Evolutionary conservation across 1,139 yeast genomes (phyloP), one percentile per base, ranked within the genome.

Genomic region (Saccharomyces hybrid): DNA sequence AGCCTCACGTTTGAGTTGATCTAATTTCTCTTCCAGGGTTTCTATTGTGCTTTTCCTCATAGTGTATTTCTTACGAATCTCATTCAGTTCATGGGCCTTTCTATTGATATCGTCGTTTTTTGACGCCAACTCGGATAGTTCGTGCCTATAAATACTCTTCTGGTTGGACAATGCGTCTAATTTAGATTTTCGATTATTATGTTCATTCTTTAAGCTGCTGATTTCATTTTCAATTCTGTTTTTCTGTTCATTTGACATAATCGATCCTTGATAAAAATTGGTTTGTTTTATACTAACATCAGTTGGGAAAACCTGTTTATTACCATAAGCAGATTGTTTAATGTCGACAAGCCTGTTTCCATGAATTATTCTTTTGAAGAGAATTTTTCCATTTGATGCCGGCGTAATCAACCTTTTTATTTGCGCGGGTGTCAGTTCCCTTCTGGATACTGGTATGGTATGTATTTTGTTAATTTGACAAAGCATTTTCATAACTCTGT

Each of bases 401-500:
- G 75, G 75, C 14, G 55, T 65, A 46, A 73, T 71, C 55, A 77
- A 70, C 49, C 54, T 58, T 13, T 75, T 72, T 25, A 80, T 69
- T 58, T 78, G 80, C 1, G 64, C 60, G 6, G 72, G 71, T 6
- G 75, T 62, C 47, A 84, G 66, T 2, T 77, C 77, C 13, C 67
- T 67, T 14, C 72, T 70, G 0, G 86, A 67, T 5, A 84, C 83
- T 0, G 97, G 97, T 41, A 88, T 80, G 50, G 73, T 70, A 58
- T 87, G 81, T 28, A 90, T 70, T 48, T 74, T 75, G 13, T 80
- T 74, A 31, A 78, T 77, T 57, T 80, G 84, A 61, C 86, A 83
- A 50, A 93, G 75, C 89, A 88, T 88, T 53, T 78, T 76, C 50
- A 89, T 67, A 0, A 93, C 96, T n/a, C 80, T 79, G 8, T 70